These are phyloP conservation scores for Physcomitrellopsis africana DNA, from an alignment of 225 moss, liverwort and hornwort species.

Conservation along the genomic window DNA sequence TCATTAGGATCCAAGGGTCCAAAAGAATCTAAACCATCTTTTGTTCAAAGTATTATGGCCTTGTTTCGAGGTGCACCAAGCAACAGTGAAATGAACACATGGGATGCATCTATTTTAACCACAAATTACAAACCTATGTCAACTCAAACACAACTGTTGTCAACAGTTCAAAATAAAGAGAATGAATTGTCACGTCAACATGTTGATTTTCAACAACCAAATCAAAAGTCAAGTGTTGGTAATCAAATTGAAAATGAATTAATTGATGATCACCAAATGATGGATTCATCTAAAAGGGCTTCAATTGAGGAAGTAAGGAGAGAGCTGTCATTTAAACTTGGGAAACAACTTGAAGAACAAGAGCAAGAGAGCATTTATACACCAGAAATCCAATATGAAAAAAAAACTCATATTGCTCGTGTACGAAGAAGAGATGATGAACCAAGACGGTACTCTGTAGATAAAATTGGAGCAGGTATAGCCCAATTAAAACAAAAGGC, in stretches of 20 bases:
- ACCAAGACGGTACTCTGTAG: conserved; percentile 8
- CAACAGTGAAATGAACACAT: background rate
- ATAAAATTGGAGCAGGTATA: conserved; percentile 3
- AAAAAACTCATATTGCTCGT: background rate
- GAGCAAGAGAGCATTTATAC: background rate
- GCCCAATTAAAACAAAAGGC: background rate
- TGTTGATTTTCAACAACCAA: background rate
- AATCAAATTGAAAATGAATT: background rate
- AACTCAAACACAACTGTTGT: background rate
- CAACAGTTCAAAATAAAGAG: background rate
- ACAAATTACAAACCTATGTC: background rate
- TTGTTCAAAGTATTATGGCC: conserved; percentile 1
- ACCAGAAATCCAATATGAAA: background rate
- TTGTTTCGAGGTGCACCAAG: conserved; percentile 8
- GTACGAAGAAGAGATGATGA: background rate
- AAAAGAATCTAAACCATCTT: background rate
- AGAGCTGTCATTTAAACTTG: conserved; percentile 18
- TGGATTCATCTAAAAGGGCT: conserved; percentile 8
- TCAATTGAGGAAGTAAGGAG: conserved; percentile 20
- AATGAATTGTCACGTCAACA: background rate
- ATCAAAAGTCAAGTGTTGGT: background rate
- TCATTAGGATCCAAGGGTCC: no score
- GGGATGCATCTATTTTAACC: conserved; percentile 2
- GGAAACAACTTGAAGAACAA: background rate
- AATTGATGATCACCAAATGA: background rate